Percentiles rank a stretch among this genome's conserved stretches.
These are phyloP conservation scores for Ogataea philodendri DNA, from an alignment of 805 yeast species.

Conservation along the genomic window DNA sequence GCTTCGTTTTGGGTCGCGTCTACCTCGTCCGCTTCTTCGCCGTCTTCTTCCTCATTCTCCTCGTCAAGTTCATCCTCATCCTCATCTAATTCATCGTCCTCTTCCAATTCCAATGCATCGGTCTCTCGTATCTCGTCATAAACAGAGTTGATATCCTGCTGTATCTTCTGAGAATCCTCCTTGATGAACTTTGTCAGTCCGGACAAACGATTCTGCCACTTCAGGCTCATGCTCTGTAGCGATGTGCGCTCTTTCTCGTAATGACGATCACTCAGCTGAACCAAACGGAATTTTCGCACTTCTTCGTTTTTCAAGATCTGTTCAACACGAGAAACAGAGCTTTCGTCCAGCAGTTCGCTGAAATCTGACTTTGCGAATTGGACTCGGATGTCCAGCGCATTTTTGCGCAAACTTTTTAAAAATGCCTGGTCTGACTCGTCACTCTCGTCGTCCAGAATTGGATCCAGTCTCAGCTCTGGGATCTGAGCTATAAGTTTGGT, in stretches of 20 bases:
- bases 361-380: conserved; percentile 15
- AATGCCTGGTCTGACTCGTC: conserved; percentile 13
- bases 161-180: conserved; percentile 22
- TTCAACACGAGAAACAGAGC: conserved; percentile 22
- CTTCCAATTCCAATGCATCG: conserved; percentile 16
- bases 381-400: conserved; percentile 10
- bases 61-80: conserved; percentile 12
- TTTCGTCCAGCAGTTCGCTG: conserved; percentile 17
- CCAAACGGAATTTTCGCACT: conserved; percentile 28
- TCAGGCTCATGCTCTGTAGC: conserved; percentile 24
- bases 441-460: conserved; percentile 10
- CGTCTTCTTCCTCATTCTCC: conserved; percentile 16
- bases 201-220: conserved; percentile 30
- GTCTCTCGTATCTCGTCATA: conserved; percentile 16
- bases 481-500: conserved; percentile 17
- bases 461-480: conserved; percentile 22
- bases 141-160: conserved; percentile 9
- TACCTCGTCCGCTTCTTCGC: conserved; percentile 13
- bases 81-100: conserved; percentile 17
- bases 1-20: conserved; percentile 14
- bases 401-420: conserved; percentile 15
- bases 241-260: conserved; percentile 24
- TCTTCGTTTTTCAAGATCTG: conserved; percentile 23
- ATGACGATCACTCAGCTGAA: conserved; percentile 28
- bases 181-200: conserved; percentile 24